phyloP scores from a whole-genome alignment of 768 basidiomycete genomes.

The Mycena crocata region DNA sequence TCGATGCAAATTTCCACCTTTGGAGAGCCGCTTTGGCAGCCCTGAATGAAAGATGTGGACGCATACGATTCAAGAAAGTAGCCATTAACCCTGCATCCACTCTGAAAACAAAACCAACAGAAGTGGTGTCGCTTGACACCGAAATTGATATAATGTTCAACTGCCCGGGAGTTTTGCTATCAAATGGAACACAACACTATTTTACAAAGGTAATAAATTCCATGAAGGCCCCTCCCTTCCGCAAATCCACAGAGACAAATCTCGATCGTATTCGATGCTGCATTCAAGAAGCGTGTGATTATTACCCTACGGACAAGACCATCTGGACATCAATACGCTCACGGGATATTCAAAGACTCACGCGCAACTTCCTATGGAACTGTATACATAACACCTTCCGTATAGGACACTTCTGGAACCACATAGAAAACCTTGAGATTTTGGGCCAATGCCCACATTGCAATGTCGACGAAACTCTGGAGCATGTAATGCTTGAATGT shows the following conservation, averaged over 20 bases:
- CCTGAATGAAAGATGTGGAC: background rate
- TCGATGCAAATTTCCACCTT: background rate
- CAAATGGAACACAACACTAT: background rate
- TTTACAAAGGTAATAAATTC: constrained; percentile 4
- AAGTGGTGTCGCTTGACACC: constrained; percentile 4
- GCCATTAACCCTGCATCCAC: background rate
- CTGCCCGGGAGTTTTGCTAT: constrained; percentile 2
- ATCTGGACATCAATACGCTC: constrained; percentile 12
- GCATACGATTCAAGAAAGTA: background rate
- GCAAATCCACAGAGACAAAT: background rate
- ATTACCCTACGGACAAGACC: background rate
- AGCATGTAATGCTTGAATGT: constrained; percentile 6
- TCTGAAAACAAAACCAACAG: background rate
- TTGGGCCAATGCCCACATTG: background rate
- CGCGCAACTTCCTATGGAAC: constrained; percentile 10
- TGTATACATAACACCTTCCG: constrained; percentile 7
- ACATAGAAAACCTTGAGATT: background rate
- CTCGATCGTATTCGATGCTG: background rate
- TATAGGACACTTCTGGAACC: background rate
- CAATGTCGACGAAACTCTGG: background rate
- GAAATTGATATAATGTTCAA: constrained; percentile 9
- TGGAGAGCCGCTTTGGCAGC: constrained; percentile 1
- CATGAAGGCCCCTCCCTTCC: background rate
- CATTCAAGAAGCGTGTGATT: background rate
- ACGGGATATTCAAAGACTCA: background rate